phyloP scores from a whole-genome alignment of 495 filamentous ascomycete species.

The Penicillium longicatenatum region DNA sequence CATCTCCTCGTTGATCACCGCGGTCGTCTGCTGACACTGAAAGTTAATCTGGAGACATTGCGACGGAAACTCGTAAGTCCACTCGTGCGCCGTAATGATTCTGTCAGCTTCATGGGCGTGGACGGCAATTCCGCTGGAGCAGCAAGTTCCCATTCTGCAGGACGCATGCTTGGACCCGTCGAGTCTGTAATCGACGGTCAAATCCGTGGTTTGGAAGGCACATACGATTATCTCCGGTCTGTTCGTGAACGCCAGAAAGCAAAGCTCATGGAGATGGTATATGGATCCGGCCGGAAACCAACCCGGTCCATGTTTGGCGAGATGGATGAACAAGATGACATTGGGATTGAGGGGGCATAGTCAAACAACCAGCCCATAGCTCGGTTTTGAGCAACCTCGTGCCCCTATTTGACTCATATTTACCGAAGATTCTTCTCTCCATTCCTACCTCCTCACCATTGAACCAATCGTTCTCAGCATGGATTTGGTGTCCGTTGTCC shows the following conservation, averaged over 20 bases:
- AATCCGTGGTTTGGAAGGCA: conserved; percentile 76
- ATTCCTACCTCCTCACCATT: neutral
- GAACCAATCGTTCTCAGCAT: neutral
- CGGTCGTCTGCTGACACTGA: conserved; percentile 72
- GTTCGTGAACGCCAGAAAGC: conserved; percentile 78
- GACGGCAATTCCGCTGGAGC: conserved; percentile 23
- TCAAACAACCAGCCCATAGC: neutral
- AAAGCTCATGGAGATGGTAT: conserved; percentile 79
- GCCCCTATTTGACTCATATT: neutral
- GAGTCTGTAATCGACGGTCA: conserved; percentile 72
- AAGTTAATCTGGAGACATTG: conserved; percentile 77
- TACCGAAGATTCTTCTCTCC: neutral
- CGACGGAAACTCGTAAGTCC: conserved; percentile 78
- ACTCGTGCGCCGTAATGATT: conserved; percentile 68
- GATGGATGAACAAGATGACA: conserved; percentile 22
- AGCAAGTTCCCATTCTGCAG: conserved; percentile 34
- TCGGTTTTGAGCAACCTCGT: too few relatives aligned
- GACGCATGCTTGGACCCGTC: conserved; percentile 59
- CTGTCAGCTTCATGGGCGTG: conserved; percentile 44
- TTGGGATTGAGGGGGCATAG: conserved; percentile 14
- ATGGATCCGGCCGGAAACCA: conserved; percentile 56
- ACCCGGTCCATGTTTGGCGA: conserved; percentile 31
- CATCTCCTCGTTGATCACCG: conserved; percentile 81
- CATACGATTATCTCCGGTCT: conserved; percentile 70
- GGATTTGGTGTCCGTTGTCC: neutral